These are phyloP conservation scores for Acanthamoeba lenticulata DNA, from an alignment of 208 protist species.

Conservation along the genomic window DNA sequence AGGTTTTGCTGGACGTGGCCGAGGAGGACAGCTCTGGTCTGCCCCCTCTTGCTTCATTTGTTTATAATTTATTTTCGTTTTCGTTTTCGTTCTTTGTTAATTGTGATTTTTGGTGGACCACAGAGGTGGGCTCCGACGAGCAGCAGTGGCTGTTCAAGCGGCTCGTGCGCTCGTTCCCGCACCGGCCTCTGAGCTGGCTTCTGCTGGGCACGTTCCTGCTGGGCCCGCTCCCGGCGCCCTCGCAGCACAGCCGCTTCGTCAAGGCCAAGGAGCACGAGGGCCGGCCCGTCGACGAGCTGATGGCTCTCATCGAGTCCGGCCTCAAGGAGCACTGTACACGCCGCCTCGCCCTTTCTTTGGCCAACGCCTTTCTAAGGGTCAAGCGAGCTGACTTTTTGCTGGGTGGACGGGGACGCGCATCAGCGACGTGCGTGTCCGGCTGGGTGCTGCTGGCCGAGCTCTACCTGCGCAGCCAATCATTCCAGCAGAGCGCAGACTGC, in stretches of 20 bases:
- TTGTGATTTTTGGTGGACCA: neutral
- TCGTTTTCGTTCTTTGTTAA: neutral
- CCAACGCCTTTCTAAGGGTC: neutral
- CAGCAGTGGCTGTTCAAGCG: neutral
- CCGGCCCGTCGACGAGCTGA: neutral
- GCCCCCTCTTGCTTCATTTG: neutral
- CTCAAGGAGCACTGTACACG: neutral
- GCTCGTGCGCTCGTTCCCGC: slow-evolving; percentile 39
- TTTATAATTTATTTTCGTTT: too few species aligned
- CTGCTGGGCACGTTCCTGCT: slow-evolving; percentile 1
- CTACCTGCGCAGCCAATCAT: neutral
- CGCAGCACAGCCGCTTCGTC: neutral
- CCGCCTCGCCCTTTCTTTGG: neutral
- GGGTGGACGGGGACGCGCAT: neutral
- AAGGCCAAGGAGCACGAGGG: slow-evolving; percentile 41
- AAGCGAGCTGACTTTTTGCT: neutral
- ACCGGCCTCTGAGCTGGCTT: slow-evolving; percentile 8
- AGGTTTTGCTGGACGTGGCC: neutral
- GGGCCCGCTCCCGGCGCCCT: neutral
- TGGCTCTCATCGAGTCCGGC: neutral
- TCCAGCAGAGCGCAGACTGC: slow-evolving; percentile 10
- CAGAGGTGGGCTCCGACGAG: neutral
- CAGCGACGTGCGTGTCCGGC: slow-evolving; percentile 2
- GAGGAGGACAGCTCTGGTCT: slow-evolving; percentile 11
- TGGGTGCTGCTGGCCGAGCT: slow-evolving; percentile 47